Percentiles rank a stretch among this genome's conserved stretches.
Evolutionary conservation across 768 basidiomycete genomes (phyloP).

Genomic region (Panellus pusillus): DNA sequence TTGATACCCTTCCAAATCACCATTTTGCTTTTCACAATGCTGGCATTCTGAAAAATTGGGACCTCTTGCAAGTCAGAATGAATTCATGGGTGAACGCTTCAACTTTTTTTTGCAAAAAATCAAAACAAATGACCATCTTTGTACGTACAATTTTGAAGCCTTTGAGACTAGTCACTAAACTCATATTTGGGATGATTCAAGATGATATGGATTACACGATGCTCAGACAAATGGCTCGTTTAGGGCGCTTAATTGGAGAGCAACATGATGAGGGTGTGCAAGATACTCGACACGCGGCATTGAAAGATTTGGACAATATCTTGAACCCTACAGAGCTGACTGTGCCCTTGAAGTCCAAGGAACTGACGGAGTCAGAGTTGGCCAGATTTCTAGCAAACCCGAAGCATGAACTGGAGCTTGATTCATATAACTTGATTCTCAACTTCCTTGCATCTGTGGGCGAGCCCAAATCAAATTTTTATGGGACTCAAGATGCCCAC

Average conservation of each 20-base stretch:
- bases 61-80: slow-evolving; percentile 9
- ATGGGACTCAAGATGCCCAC: too few relatives aligned
- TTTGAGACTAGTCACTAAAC: not conserved
- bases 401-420: too few relatives aligned
- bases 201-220: slow-evolving; percentile 8
- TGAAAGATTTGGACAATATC: not conserved
- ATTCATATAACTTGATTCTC: too few relatives aligned
- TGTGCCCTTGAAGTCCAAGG: too few relatives aligned
- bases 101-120: slow-evolving; percentile 9
- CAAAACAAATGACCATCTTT: slow-evolving; percentile 6
- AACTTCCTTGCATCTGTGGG: too few relatives aligned
- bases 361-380: too few relatives aligned
- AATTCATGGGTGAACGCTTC: slow-evolving; percentile 16
- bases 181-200: too few relatives aligned
- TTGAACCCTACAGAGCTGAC: not conserved
- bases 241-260: too few relatives aligned
- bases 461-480: too few relatives aligned
- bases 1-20: slow-evolving; percentile 8
- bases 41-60: slow-evolving; percentile 10
- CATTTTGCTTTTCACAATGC: slow-evolving; percentile 16
- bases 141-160: not conserved
- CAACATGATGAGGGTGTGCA: not conserved
- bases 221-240: not conserved
- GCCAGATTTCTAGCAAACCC: too few relatives aligned
- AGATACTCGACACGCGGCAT: not conserved